A percentile compares a stretch with the other conserved stretches of the same genome.
Evolutionary conservation across 805 yeast species (phyloP).

Genomic region (Ogataea siamensis): DNA sequence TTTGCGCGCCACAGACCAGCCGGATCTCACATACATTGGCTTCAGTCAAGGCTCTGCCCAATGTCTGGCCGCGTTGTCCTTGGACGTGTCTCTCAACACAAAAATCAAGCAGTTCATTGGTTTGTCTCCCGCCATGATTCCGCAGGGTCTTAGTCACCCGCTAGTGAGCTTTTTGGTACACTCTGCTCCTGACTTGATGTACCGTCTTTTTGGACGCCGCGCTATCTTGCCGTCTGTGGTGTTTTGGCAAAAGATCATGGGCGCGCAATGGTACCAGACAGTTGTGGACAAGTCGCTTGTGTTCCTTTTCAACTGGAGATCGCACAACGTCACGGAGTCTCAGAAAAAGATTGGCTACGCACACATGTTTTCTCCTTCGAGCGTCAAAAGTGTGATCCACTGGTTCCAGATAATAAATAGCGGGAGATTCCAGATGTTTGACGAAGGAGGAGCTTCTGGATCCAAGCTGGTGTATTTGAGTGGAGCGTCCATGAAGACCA

Average conservation of each 20-base stretch:
- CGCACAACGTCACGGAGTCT: constrained; percentile 39
- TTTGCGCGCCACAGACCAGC: constrained; percentile 45
- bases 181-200: constrained; percentile 72
- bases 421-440: constrained; percentile 52
- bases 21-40: constrained; percentile 68
- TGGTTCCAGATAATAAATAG: constrained; percentile 48
- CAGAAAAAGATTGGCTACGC: constrained; percentile 50
- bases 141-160: constrained; percentile 65
- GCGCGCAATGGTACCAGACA: constrained; percentile 46
- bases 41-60: constrained; percentile 95
- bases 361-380: constrained; percentile 52
- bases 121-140: constrained; percentile 92
- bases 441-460: constrained; percentile 39
- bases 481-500: constrained; percentile 33
- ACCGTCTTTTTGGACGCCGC: constrained; percentile 67
- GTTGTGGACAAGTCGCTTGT: constrained; percentile 46
- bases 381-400: constrained; percentile 53
- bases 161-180: constrained; percentile 52
- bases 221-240: constrained; percentile 73
- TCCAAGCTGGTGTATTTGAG: constrained; percentile 31
- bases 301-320: constrained; percentile 48
- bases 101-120: constrained; percentile 65
- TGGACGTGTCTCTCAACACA: constrained; percentile 60
- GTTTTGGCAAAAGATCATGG: constrained; percentile 52
- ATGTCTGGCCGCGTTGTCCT: constrained; percentile 76